Evolutionary conservation across 441 rosid genomes (phyloP), one percentile per base, ranked within the genome.

Genomic region (Sinapis alba): DNA sequence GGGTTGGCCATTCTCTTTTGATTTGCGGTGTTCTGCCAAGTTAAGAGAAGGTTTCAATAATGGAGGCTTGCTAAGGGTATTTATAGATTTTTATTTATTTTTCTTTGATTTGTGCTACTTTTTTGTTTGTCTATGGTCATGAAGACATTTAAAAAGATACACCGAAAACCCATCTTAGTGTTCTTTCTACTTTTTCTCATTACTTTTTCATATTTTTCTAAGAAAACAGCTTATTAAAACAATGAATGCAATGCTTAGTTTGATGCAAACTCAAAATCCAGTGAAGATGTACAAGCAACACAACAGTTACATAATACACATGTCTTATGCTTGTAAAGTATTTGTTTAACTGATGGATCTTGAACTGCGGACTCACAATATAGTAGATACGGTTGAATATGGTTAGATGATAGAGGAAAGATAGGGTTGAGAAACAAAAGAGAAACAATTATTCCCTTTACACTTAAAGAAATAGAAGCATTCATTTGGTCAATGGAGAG

Each of bases 1-100:
- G 80, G 80, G 80, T 65, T 77, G 80, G 64, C 77, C 73, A 60
- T 76, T 32, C 41, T 63, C 21, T 19, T 65, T 65, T 9, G 1
- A 24, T 58, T 71, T 65, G 57, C 41, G 34, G 13, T 32, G 62
- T 58, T 71, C 64, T 71, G 72, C 24, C 76, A 71, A 50, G 51
- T 26, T 68, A 10, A 65, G 80, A 71, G 80, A 56, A 77, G 68
- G 68, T 56, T 50, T 71, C 72, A 71, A 71, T 15, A 19, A 60
- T 71, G 80, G 58, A 71, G 59, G 66, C 54, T 65, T 26, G 36
- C 13, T 59, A 71, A 20, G 59, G 61, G 32, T 4, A 2, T 71
- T 38, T 77, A 77, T 77, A 77, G 68, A 11, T 47, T 58, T 62
- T 69, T 11, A 38, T 38, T 38, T 38, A 38, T 38, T 38, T 50